Evolutionary conservation across 805 yeast species (phyloP), one percentile per base, ranked within the genome.

Genomic region (Candida fluviatilis): DNA sequence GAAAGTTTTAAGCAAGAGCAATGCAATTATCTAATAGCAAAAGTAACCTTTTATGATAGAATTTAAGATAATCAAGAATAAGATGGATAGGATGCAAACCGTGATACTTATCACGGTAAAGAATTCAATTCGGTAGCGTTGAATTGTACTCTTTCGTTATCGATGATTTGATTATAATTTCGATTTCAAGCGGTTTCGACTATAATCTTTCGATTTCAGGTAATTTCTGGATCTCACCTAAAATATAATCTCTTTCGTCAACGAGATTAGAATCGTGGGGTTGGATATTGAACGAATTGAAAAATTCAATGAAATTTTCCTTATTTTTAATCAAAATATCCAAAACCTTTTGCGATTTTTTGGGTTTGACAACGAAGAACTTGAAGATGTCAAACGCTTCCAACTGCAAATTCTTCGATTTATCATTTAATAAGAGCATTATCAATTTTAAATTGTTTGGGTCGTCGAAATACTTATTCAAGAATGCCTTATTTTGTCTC

Each of bases 281-380:
- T 27, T 69, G 75, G 10, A 78, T 71, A 40, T 76, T 79, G 55
- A 89, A 86, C 27, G 70, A 73, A 34, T 76, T 74, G 42, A 91
- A 73, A 54, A 86, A 88, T 23, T 70, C 69, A 27, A 90, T 58
- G 45, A 91, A 73, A 52, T 84, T 86, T 29, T 78, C 84, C 52
- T 88, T 79, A 60, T 93, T 93, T 55, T 90, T 89, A 33, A 81
- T 76, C 47, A 93, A 68, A 15, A 91, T 84, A 58, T 91, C 96
- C 38, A 75, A 64, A 2, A 93, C 80, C 5, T 82, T 78, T 57
- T 82, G 88, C 2, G 88, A 72, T 58, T 90, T 90, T 46, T 83
- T 80, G 4, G 99, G 99, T 60, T 93, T 93, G 4, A 96, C 98
- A n/a, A 89, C 89, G 61, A 93, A 88, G 28, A 90, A 84, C 63